Evolutionary conservation across 257 asterid species (phyloP).

Genomic region (Rauvolfia tetraphylla): DNA sequence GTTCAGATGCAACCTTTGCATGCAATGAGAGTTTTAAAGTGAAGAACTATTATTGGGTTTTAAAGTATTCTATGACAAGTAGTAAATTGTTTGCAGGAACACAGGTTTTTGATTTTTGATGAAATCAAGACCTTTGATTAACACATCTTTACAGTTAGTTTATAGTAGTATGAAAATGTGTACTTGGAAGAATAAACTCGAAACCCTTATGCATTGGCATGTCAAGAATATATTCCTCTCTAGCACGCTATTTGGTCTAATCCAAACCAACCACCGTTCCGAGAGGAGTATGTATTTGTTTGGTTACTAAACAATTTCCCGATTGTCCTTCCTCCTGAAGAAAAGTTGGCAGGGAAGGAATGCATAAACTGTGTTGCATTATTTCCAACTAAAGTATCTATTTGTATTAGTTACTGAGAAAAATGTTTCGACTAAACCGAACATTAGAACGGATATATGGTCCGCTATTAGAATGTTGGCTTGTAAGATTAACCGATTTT

Average conservation of each 20-base stretch:
- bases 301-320: no score
- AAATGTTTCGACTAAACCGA: no score
- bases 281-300: no score
- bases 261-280: not conserved
- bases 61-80: no score
- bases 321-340: not conserved
- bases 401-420: no score
- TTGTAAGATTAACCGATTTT: no score
- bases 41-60: not conserved
- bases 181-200: not conserved
- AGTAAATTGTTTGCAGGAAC: not conserved
- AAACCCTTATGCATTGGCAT: not conserved
- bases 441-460: no score
- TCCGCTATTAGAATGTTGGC: no score
- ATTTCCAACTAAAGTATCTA: not conserved
- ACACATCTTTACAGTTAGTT: not conserved
- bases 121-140: not conserved
- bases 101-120: not conserved
- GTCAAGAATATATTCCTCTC: slow-evolving; percentile 12
- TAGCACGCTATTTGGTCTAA: not conserved
- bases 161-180: not conserved
- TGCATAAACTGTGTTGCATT: not conserved
- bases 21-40: not conserved
- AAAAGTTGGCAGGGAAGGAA: not conserved
- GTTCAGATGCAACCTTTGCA: slow-evolving; percentile 1